Percentiles rank a stretch among this genome's conserved stretches.
phyloP scores from a whole-genome alignment of 371 early-diverging fungal genomes.

The Mortierella sp. region DNA sequence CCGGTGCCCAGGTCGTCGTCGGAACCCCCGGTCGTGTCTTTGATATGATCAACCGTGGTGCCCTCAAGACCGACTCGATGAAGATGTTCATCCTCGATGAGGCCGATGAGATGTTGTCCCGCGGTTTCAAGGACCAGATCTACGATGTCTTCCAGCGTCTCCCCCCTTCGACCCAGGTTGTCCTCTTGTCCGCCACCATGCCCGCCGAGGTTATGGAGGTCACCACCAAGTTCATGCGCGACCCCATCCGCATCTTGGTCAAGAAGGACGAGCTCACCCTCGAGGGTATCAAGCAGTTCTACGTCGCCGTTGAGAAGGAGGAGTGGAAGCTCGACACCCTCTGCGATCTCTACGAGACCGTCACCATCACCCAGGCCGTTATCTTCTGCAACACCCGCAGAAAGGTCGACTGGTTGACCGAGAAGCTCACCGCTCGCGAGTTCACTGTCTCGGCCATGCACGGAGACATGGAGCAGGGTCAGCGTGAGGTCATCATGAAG shows the following conservation, averaged over 20 bases:
- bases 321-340: slow-evolving; percentile 93
- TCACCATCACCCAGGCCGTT: slow-evolving; percentile 95
- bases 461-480: slow-evolving; percentile 96
- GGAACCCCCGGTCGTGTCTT: slow-evolving; percentile 97
- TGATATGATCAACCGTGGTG: slow-evolving; percentile 93
- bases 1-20: slow-evolving; percentile 87
- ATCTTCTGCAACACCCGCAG: slow-evolving; percentile 97
- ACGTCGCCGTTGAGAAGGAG: slow-evolving; percentile 91
- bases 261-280: slow-evolving; percentile 97
- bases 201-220: slow-evolving; percentile 93
- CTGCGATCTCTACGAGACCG: slow-evolving; percentile 93
- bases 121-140: slow-evolving; percentile 96
- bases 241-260: slow-evolving; percentile 94
- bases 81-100: slow-evolving; percentile 97
- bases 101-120: slow-evolving; percentile 97
- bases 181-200: slow-evolving; percentile 94
- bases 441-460: slow-evolving; percentile 98
- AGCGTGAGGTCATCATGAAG: slow-evolving; percentile 97
- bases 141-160: slow-evolving; percentile 92
- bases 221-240: slow-evolving; percentile 92
- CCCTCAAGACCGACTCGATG: slow-evolving; percentile 81
- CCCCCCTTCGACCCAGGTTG: slow-evolving; percentile 89
- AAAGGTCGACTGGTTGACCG: slow-evolving; percentile 94
- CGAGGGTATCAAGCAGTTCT: slow-evolving; percentile 96
- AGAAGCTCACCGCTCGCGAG: slow-evolving; percentile 84